Conservation (phyloP, 2,329 filamentous ascomycete genomes). For the Pyrenophora seminiperda region DNA sequence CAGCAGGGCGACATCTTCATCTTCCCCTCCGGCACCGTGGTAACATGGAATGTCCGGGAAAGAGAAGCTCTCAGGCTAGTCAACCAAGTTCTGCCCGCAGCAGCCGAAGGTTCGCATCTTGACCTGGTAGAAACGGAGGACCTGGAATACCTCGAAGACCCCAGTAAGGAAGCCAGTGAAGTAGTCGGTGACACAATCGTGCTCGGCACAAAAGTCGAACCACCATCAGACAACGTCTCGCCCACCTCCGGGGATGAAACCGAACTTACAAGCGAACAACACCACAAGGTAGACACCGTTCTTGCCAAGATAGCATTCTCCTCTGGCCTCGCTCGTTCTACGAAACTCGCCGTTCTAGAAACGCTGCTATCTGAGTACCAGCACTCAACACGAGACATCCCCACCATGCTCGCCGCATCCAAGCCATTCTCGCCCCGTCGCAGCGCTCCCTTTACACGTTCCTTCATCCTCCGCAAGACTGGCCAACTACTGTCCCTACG, state of each 20-base stretch:
- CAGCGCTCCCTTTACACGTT: constrained; percentile 61
- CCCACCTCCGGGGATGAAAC: constrained; percentile 27
- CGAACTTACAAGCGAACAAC: constrained; percentile 31
- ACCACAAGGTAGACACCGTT: constrained; percentile 62
- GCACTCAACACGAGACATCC: constrained; percentile 81
- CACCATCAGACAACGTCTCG: constrained; percentile 12
- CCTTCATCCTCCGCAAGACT: constrained; percentile 89
- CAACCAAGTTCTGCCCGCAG: constrained; percentile 73
- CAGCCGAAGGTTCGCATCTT: constrained; percentile 75
- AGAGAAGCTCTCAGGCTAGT: constrained; percentile 62
- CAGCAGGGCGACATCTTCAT: constrained; percentile 84
- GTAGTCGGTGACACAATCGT: constrained; percentile 89
- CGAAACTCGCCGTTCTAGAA: constrained; percentile 92
- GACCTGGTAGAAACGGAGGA: constrained; percentile 82
- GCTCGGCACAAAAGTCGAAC: constrained; percentile 71
- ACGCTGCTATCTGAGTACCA: constrained; percentile 82
- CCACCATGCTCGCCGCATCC: constrained; percentile 73
- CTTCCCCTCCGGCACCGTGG: constrained; percentile 91
- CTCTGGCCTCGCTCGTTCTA: constrained; percentile 87
- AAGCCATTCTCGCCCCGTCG: constrained; percentile 49
- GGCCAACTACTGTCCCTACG: constrained; percentile 88
- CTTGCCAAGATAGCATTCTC: constrained; percentile 96
- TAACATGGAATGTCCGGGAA: constrained; percentile 86
- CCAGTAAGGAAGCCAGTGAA: constrained; percentile 70
- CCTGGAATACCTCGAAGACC: constrained; percentile 82